phyloP scores from a whole-genome alignment of 2,329 filamentous ascomycete genomes.

The Malbranchea cinnamomea region DNA sequence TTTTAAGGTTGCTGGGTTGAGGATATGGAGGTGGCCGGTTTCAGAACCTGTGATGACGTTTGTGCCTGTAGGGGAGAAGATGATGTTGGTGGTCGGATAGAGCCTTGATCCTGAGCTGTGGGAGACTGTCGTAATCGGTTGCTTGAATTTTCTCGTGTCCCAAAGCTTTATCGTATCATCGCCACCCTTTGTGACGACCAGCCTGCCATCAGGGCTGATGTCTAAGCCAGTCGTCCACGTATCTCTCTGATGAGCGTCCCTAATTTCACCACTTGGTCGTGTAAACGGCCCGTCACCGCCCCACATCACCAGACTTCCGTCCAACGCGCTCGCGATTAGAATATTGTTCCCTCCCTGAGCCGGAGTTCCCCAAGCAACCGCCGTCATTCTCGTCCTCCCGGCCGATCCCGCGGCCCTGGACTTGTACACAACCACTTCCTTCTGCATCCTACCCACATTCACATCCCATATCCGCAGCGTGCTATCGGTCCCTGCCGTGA shows the following conservation, averaged over 20 bases:
- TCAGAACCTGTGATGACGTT: constrained; percentile 81
- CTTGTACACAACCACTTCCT: constrained; percentile 91
- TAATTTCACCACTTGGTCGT: constrained; percentile 67
- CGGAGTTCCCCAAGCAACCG: constrained; percentile 70
- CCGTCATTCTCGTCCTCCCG: constrained; percentile 84
- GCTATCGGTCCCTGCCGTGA: constrained; percentile 88
- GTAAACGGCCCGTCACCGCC: constrained; percentile 73
- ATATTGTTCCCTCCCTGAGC: constrained; percentile 64
- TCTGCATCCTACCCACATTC: constrained; percentile 78
- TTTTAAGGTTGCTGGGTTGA: constrained; percentile 81
- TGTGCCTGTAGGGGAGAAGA: constrained; percentile 70
- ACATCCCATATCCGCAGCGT: constrained; percentile 95
- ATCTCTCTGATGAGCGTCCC: constrained; percentile 63
- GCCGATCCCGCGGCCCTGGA: constrained; percentile 77
- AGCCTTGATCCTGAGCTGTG: constrained; percentile 72
- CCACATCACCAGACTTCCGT: constrained; percentile 88
- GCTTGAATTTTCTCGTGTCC: constrained; percentile 93
- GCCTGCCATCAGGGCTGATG: constrained; percentile 76
- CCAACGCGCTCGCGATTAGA: constrained; percentile 67
- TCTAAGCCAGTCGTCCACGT: constrained; percentile 90
- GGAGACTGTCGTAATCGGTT: constrained; percentile 62
- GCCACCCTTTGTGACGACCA: constrained; percentile 80
- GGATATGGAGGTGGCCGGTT: constrained; percentile 73
- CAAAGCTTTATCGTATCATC: constrained; percentile 90
- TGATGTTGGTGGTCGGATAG: constrained; percentile 73